Conservation (phyloP, 176 grass and related monocot genomes). For the Eleusine indica region DNA sequence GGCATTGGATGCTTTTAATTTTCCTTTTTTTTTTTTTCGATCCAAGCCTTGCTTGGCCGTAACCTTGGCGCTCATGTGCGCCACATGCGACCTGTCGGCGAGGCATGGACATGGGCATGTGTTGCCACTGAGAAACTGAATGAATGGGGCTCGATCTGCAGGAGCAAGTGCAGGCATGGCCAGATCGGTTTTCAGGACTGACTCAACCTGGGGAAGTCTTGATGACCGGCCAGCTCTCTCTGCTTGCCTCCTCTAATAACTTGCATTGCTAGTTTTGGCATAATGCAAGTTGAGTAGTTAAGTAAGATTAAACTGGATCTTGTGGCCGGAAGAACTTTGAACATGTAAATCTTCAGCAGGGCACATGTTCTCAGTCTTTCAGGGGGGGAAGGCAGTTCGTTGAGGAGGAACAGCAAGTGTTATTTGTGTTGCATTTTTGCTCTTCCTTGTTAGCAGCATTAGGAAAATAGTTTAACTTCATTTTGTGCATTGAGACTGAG, state of each 20-base stretch:
- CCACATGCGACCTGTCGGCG: conserved; percentile 66
- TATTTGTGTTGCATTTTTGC: conserved; percentile 8
- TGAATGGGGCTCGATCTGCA: not conserved
- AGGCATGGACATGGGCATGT: conserved; percentile 33
- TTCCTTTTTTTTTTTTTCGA: not conserved
- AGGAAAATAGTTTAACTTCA: not conserved
- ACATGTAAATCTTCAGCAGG: not conserved
- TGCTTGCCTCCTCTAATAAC: not conserved
- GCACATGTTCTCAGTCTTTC: not conserved
- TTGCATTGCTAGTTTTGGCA: not conserved
- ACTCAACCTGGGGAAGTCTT: not conserved
- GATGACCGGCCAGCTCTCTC: conserved; percentile 16
- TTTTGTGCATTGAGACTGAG: not conserved
- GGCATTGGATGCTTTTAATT: conserved; percentile 33
- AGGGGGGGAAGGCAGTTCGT: not conserved
- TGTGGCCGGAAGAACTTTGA: not conserved
- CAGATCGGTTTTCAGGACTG: conserved; percentile 6
- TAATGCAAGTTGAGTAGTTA: conserved; percentile 20
- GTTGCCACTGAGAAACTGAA: conserved; percentile 25
- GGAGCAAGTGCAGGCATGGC: conserved; percentile 3
- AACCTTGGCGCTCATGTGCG: conserved; percentile 57
- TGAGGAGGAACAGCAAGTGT: not conserved
- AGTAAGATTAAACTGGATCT: conserved; percentile 3
- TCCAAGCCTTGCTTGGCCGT: conserved; percentile 1
- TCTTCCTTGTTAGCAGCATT: not conserved